A percentile compares a stretch with the other conserved stretches of the same genome.
Evolutionary conservation across 2,329 filamentous ascomycete genomes (phyloP).

Genomic region (Alternaria rosae): DNA sequence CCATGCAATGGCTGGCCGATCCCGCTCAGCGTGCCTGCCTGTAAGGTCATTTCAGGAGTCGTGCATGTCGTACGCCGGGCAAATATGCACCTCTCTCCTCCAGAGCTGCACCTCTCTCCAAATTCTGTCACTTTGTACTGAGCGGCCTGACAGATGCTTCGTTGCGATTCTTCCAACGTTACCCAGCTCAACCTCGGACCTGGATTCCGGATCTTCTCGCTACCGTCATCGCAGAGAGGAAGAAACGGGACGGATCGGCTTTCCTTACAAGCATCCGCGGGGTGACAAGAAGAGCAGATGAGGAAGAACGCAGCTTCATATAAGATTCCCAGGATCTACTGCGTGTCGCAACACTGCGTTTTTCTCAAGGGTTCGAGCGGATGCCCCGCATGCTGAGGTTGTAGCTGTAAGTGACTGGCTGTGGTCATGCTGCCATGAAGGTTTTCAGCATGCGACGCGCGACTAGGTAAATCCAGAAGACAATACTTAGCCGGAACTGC

Average conservation of each 20-base stretch:
- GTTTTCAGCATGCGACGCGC: slow-evolving; percentile 2
- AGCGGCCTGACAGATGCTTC: slow-evolving; percentile 19
- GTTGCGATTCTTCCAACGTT: slow-evolving; percentile 33
- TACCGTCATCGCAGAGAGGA: slow-evolving; percentile 22
- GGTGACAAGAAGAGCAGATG: slow-evolving; percentile 27
- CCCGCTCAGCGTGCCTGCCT: slow-evolving; percentile 18
- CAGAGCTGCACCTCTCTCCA: slow-evolving; percentile 15
- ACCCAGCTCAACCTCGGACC: slow-evolving; percentile 42
- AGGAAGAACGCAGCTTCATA: slow-evolving; percentile 11
- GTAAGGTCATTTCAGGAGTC: slow-evolving; percentile 27
- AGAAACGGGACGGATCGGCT: slow-evolving; percentile 16
- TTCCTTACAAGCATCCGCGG: slow-evolving; percentile 11
- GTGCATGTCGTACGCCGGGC: slow-evolving; percentile 37
- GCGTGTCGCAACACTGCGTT: slow-evolving; percentile 9
- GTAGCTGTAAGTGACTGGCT: slow-evolving; percentile 12
- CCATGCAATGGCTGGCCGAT: neutral
- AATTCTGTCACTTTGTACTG: slow-evolving; percentile 16
- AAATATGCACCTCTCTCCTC: slow-evolving; percentile 22
- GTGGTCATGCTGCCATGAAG: neutral
- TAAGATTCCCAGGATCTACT: slow-evolving; percentile 20
- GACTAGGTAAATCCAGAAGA: slow-evolving; percentile 1
- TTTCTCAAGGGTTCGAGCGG: neutral
- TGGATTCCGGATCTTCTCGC: slow-evolving; percentile 37
- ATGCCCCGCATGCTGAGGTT: slow-evolving; percentile 6
- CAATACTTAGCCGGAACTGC: slow-evolving; percentile 7